Evolutionary conservation across 2,329 filamentous ascomycete genomes (phyloP).

Genomic region (Diaporthe sp.): DNA sequence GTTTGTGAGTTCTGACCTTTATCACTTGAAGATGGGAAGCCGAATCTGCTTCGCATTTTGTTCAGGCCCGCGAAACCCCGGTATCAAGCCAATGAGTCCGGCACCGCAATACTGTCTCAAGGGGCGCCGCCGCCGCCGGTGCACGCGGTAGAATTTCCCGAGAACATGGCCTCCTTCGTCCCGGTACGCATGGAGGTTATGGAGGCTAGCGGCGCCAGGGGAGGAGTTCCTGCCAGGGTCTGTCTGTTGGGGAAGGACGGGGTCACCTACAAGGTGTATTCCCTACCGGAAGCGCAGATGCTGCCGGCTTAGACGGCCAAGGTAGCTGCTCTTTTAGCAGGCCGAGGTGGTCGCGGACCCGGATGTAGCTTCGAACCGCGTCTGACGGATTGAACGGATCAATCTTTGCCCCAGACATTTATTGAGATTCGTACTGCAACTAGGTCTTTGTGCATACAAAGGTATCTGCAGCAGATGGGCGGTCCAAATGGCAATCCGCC

Average conservation of each 20-base stretch:
- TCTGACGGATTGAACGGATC: background rate
- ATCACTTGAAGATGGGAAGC: slow-evolving; percentile 9
- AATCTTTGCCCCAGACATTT: background rate
- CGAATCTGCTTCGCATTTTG: slow-evolving; percentile 21
- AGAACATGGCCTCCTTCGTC: slow-evolving; percentile 45
- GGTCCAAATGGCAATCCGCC: background rate
- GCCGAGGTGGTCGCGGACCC: background rate
- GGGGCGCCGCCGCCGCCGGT: background rate
- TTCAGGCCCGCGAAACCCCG: background rate
- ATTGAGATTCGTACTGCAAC: background rate
- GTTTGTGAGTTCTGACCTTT: background rate
- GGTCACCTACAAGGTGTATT: slow-evolving; percentile 59
- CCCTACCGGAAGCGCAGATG: slow-evolving; percentile 48
- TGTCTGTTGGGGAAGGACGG: slow-evolving; percentile 62
- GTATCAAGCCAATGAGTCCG: slow-evolving; percentile 1
- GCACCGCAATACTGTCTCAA: background rate
- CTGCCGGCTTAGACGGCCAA: background rate
- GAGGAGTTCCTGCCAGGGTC: slow-evolving; percentile 59
- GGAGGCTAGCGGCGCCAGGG: slow-evolving; percentile 53
- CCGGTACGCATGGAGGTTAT: slow-evolving; percentile 65
- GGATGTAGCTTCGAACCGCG: background rate
- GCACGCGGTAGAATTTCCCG: slow-evolving; percentile 28
- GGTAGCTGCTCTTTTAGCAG: background rate
- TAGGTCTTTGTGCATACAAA: no score
- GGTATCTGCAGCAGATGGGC: no score